phyloP scores from a whole-genome alignment of 495 filamentous ascomycete species.

The Tirmania nivea region DNA sequence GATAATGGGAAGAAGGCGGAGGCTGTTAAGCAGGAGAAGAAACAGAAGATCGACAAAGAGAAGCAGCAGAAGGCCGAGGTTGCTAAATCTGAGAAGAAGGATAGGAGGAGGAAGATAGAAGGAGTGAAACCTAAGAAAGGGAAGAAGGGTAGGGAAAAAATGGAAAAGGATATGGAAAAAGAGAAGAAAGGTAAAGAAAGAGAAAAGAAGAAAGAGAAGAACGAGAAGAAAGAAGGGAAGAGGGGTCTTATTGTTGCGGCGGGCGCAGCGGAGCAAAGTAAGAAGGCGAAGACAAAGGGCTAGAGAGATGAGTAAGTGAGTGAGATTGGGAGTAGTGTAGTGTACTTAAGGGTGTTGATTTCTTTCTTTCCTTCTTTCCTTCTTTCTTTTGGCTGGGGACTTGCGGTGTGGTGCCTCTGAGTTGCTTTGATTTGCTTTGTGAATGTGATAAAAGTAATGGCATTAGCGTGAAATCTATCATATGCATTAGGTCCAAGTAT shows the following conservation, averaged over 20 bases:
- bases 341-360: too few species aligned
- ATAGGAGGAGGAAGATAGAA: constrained; percentile 16
- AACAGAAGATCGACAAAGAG: constrained; percentile 18
- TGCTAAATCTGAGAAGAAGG: constrained; percentile 3
- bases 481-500: too few species aligned
- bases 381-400: too few species aligned
- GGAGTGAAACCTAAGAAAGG: constrained; percentile 20
- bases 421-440: too few species aligned
- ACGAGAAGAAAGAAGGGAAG: background rate
- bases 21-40: constrained; percentile 17
- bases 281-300: too few species aligned
- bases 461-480: too few species aligned
- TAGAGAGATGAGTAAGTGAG: too few species aligned
- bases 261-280: too few species aligned
- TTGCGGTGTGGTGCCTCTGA: too few species aligned
- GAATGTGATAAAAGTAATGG: too few species aligned
- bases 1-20: constrained; percentile 13
- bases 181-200: background rate
- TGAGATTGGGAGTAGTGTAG: too few species aligned
- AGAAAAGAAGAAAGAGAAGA: background rate
- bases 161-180: constrained; percentile 6
- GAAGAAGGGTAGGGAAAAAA: constrained; percentile 14
- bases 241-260: background rate
- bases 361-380: too few species aligned
- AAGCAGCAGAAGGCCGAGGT: constrained; percentile 6